Evolutionary conservation across 106 monocot species (phyloP).

Genomic region (Xerophyta viscosa): DNA sequence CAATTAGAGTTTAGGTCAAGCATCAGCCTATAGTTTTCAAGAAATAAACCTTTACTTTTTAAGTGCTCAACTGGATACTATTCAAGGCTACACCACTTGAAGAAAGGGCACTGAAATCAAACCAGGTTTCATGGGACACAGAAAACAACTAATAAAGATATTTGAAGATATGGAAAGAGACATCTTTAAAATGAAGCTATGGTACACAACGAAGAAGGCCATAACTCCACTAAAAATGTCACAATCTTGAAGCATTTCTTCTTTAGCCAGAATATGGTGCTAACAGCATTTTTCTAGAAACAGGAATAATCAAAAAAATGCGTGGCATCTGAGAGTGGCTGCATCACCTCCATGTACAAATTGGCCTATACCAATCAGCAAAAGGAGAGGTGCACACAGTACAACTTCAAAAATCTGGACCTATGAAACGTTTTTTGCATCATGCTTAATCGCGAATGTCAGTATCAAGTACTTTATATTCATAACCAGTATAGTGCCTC

Average conservation of each 20-base stretch:
- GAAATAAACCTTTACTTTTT: no score
- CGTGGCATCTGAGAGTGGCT: not conserved
- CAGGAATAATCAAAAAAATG: not conserved
- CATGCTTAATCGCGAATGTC: no score
- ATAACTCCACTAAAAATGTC: conserved; percentile 1
- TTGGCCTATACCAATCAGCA: not conserved
- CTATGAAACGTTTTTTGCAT: no score
- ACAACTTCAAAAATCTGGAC: no score
- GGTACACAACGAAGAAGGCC: no score
- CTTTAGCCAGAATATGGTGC: conserved; percentile 1
- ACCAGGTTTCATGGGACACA: not conserved
- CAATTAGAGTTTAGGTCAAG: no score
- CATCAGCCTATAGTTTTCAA: no score
- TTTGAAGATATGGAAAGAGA: conserved; percentile 2
- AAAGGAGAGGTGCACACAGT: not conserved
- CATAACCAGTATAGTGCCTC: no score
- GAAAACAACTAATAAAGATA: not conserved
- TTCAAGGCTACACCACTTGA: no score
- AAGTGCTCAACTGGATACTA: no score
- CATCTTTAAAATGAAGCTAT: not conserved
- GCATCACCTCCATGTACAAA: not conserved
- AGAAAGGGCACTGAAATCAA: no score
- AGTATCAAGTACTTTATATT: no score
- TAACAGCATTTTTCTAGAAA: conserved; percentile 1
- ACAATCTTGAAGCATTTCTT: not conserved